Evolutionary conservation across 306 rosid species (phyloP).

Genomic region (Coriaria nepalensis): DNA sequence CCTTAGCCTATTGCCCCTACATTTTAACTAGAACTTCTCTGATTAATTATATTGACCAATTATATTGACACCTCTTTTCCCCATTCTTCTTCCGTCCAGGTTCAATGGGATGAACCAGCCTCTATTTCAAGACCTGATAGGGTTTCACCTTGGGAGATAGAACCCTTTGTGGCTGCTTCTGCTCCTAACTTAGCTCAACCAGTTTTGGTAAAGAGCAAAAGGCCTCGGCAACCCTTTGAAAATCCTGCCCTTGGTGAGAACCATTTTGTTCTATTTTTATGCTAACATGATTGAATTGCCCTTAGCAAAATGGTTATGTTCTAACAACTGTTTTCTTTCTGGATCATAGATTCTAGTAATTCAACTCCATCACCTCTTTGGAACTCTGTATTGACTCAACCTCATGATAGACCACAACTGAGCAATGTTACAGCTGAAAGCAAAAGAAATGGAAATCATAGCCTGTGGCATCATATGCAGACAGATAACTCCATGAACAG

Average conservation of each 20-base stretch:
- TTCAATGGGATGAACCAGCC: slow-evolving; percentile 93
- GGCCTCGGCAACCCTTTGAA: slow-evolving; percentile 67
- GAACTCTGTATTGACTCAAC: slow-evolving; percentile 34
- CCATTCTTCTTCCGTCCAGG: slow-evolving; percentile 31
- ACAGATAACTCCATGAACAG: slow-evolving; percentile 29
- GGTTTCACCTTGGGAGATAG: slow-evolving; percentile 94
- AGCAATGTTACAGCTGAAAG: slow-evolving; percentile 27
- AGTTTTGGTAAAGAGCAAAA: slow-evolving; percentile 39
- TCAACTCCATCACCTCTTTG: slow-evolving; percentile 41
- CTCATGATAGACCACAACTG: slow-evolving; percentile 33
- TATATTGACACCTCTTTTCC: neutral
- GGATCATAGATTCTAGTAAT: slow-evolving; percentile 28
- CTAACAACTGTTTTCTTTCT: slow-evolving; percentile 9
- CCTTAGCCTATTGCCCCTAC: neutral
- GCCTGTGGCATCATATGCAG: slow-evolving; percentile 44
- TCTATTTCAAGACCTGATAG: slow-evolving; percentile 70
- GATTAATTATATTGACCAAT: neutral
- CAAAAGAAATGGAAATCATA: slow-evolving; percentile 33
- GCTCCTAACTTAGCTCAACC: slow-evolving; percentile 37
- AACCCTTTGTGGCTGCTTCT: slow-evolving; percentile 49
- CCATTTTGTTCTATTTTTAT: slow-evolving; percentile 2
- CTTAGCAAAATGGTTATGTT: neutral
- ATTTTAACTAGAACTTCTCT: slow-evolving; percentile 4
- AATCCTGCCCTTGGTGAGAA: slow-evolving; percentile 38
- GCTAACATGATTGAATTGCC: neutral